Percentiles rank a stretch among this genome's conserved stretches.
These are phyloP conservation scores for Fusarium equiseti DNA, from an alignment of 2,329 filamentous ascomycete genomes.

Conservation along the genomic window DNA sequence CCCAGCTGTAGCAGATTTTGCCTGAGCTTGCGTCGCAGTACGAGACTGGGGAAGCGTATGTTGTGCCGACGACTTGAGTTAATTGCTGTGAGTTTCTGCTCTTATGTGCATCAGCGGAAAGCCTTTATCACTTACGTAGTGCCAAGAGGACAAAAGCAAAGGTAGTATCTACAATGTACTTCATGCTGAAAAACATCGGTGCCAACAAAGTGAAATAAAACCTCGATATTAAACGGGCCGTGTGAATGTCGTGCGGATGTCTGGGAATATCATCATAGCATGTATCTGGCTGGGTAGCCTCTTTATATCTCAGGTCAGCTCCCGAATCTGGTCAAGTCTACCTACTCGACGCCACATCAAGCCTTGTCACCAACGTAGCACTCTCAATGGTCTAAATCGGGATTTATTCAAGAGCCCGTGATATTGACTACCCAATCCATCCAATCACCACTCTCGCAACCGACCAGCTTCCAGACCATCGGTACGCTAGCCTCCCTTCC, in stretches of 20 bases:
- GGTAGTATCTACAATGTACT: neutral
- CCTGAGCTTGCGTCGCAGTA: neutral
- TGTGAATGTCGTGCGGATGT: no score
- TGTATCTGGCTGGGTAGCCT: neutral
- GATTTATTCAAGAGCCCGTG: neutral
- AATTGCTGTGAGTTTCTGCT: neutral
- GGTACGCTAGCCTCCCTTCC: neutral
- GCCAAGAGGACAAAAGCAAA: neutral
- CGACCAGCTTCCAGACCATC: neutral
- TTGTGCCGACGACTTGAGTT: neutral
- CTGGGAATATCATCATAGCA: neutral
- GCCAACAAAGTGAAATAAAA: neutral
- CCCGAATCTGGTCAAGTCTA: neutral
- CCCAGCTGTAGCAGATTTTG: conserved; percentile 11
- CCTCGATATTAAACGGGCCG: neutral
- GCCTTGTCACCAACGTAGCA: neutral
- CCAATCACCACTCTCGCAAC: neutral
- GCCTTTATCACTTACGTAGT: neutral
- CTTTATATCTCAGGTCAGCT: neutral
- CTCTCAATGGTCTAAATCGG: neutral
- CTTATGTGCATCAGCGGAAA: accelerated
- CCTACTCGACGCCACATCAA: neutral
- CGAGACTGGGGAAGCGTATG: neutral
- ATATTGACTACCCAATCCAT: accelerated
- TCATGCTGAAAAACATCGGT: neutral